Percentiles rank a stretch among this genome's conserved stretches.
Evolutionary conservation across 495 filamentous ascomycete genomes (phyloP).

Genomic region (Hypoxylon cercidicola): DNA sequence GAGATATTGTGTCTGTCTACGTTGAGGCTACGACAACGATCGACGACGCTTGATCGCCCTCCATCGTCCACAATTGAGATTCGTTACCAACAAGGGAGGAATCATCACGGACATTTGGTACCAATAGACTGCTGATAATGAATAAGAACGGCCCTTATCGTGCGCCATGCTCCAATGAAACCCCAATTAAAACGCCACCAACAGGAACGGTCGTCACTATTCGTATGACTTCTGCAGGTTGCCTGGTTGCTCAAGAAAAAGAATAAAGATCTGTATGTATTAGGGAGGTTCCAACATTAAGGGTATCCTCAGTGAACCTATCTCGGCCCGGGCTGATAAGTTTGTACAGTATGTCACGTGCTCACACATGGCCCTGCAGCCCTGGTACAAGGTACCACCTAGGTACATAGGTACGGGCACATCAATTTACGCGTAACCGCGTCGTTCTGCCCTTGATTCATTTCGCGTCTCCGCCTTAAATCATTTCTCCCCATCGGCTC

Average conservation of each 20-base stretch:
- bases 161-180: neutral
- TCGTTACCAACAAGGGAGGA: slow-evolving; percentile 2
- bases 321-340: no score
- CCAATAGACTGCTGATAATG: slow-evolving; percentile 13
- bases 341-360: neutral
- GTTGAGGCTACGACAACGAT: neutral
- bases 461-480: slow-evolving; percentile 32
- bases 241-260: neutral
- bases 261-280: neutral
- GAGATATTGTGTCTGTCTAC: no score
- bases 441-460: slow-evolving; percentile 23
- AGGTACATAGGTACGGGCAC: slow-evolving; percentile 5
- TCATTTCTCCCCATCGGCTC: slow-evolving; percentile 1
- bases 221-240: no score
- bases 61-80: slow-evolving; percentile 4
- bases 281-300: no score
- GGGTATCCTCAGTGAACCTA: no score
- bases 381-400: neutral
- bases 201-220: neutral
- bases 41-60: neutral
- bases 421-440: slow-evolving; percentile 38
- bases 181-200: slow-evolving; percentile 16
- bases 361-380: no score
- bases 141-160: neutral
- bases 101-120: slow-evolving; percentile 13